Conservation (phyloP, 2,329 filamentous ascomycete species). For the Coniochaeta ligniaria region DNA sequence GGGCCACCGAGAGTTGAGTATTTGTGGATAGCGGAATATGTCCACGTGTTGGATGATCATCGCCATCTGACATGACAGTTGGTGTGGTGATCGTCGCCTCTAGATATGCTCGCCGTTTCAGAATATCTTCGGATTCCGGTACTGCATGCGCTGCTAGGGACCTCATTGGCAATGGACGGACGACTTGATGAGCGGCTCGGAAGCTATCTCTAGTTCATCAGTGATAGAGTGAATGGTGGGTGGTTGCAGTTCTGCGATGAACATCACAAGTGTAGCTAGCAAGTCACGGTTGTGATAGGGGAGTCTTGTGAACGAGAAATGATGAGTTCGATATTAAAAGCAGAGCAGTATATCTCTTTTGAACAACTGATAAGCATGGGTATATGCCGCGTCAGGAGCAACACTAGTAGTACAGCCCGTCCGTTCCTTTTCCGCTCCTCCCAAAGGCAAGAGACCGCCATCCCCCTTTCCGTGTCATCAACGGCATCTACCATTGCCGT, state of each 20-base stretch:
- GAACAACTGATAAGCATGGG: background rate
- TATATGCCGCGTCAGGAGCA: background rate
- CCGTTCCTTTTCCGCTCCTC: background rate
- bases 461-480: background rate
- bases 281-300: background rate
- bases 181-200: background rate
- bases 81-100: background rate
- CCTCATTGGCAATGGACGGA: background rate
- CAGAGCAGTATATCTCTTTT: background rate
- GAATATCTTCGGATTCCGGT: background rate
- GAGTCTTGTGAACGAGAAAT: background rate
- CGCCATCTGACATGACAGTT: background rate
- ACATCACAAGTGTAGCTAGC: background rate
- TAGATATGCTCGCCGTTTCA: background rate
- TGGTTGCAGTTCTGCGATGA: background rate
- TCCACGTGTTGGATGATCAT: background rate
- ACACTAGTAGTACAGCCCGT: background rate
- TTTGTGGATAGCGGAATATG: background rate
- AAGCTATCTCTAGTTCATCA: background rate
- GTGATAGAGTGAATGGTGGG: background rate
- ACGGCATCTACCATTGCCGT: background rate
- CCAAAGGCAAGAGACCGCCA: background rate
- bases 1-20: background rate
- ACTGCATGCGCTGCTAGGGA: background rate
- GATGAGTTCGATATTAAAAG: background rate